Percentiles rank a stretch among this genome's conserved stretches.
Evolutionary conservation across 108 stramenopile species (phyloP).

Genomic region (Epipyxis sp.): DNA sequence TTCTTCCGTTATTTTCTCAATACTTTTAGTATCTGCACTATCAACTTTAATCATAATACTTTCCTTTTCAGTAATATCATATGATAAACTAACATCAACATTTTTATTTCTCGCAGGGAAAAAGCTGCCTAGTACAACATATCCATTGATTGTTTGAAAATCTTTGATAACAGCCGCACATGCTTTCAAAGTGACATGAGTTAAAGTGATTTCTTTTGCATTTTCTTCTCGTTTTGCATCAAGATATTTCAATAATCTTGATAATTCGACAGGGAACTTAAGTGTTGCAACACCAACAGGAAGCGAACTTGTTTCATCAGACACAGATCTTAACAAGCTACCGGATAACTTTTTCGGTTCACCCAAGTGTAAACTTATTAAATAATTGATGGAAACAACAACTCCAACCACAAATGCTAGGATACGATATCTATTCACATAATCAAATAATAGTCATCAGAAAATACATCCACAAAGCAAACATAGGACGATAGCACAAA

Average conservation of each 20-base stretch:
- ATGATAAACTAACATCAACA: conserved; percentile 13
- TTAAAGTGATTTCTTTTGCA: conserved; percentile 6
- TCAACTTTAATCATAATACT: neutral
- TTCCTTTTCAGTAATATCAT: neutral
- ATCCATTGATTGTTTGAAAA: conserved; percentile 8
- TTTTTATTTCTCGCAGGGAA: neutral
- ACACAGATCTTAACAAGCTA: neutral
- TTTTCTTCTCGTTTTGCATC: neutral
- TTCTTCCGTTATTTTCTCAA: too few relatives aligned
- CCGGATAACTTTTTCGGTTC: too few relatives aligned
- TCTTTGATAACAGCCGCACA: neutral
- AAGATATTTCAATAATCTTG: neutral
- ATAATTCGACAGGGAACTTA: conserved; percentile 1
- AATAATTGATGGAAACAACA: neutral
- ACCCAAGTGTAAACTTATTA: conserved; percentile 11
- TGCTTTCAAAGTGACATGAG: conserved; percentile 18
- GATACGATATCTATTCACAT: neutral
- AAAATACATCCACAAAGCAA: too few relatives aligned
- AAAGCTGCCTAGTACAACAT: neutral
- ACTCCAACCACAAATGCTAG: conserved; percentile 14
- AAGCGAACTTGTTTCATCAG: conserved; percentile 7
- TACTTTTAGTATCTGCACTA: conserved; percentile 17
- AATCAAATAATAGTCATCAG: too few relatives aligned
- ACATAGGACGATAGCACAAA: too few relatives aligned
- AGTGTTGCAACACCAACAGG: neutral